These are phyloP conservation scores for Paraphaeosphaeria minitans DNA, from an alignment of 2,329 filamentous ascomycete genomes.

Conservation along the genomic window DNA sequence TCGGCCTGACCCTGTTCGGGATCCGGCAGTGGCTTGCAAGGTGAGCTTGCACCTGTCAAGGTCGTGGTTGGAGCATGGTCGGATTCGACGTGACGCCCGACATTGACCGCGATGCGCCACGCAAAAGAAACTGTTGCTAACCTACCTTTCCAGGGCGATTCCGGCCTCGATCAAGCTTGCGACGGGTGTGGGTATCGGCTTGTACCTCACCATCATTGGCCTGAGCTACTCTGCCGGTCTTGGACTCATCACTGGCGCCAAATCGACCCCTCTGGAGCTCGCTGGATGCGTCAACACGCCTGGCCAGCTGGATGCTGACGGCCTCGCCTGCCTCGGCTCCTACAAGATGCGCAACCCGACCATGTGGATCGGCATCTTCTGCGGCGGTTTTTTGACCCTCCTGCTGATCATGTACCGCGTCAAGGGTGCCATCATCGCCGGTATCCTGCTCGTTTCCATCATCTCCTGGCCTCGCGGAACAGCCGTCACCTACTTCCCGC, in stretches of 20 bases:
- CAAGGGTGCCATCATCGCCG: conserved; percentile 84
- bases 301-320: conserved; percentile 49
- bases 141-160: conserved; percentile 63
- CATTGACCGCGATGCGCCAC: conserved; percentile 16
- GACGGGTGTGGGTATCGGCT: conserved; percentile 81
- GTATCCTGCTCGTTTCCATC: conserved; percentile 82
- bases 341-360: conserved; percentile 82
- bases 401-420: conserved; percentile 84
- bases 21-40: conserved; percentile 71
- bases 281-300: conserved; percentile 67
- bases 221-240: conserved; percentile 83
- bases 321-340: conserved; percentile 62
- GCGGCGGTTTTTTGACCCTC: conserved; percentile 78
- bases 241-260: conserved; percentile 73
- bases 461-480: conserved; percentile 86
- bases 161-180: conserved; percentile 85
- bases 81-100: not conserved
- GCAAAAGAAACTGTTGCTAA: conserved; percentile 64
- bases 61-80: conserved; percentile 2
- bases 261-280: conserved; percentile 71
- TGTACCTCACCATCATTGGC: conserved; percentile 78
- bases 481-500: conserved; percentile 78
- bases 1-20: conserved; percentile 73
- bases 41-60: conserved; percentile 48
- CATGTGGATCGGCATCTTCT: conserved; percentile 90